Evolutionary conservation across 768 basidiomycete species (phyloP), one percentile per base, ranked within the genome.

Genomic region (Boletales sp.): DNA sequence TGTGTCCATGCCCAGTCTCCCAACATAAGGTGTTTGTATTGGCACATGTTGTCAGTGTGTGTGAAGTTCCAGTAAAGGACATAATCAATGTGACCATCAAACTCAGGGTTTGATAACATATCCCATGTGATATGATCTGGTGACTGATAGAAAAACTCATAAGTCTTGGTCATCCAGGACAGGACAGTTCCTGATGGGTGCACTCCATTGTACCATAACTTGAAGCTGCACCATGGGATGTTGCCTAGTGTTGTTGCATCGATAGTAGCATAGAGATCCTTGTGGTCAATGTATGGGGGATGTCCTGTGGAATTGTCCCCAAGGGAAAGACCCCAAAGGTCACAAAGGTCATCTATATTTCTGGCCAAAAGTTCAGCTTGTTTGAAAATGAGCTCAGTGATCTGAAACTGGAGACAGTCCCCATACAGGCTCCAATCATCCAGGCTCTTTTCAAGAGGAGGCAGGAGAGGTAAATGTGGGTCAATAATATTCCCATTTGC

Each of bases 161-260:
- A 69, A 3, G 46, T 49, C 9, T 53, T 46, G 0, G 47, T 50
- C 57, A 65, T 70, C 66, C 66, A 70, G 11, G 57, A 31, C 13
- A 25, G 32, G 17, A 37, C 5, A 8, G 18, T 8, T 45, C 33
- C 41, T 33, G 36, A 10, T 17, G 41, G 46, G 19, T 15, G n/a
- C 38, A 41, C 46, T 0, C 61, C 63, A 1, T 40, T 49, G 36
- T 72, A 74, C 3, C 48, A 35, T 15, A 71, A 37, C 1, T 54
- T 49, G 51, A 76, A 70, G 3, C 54, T 59, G 4, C 64, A 17
- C 74, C 75, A 78, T 5, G 17, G 33, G 13, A 33, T 33, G 33
- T 33, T 33, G 8, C 38, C 17, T 39, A 18, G 38, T 2, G 17
- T 5, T 39, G 68, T 73, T 0, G 51, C 45, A 46, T 76, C 72